Evolutionary conservation across 2,329 filamentous ascomycete genomes (phyloP).

Genomic region (Hypoxylon sp.): DNA sequence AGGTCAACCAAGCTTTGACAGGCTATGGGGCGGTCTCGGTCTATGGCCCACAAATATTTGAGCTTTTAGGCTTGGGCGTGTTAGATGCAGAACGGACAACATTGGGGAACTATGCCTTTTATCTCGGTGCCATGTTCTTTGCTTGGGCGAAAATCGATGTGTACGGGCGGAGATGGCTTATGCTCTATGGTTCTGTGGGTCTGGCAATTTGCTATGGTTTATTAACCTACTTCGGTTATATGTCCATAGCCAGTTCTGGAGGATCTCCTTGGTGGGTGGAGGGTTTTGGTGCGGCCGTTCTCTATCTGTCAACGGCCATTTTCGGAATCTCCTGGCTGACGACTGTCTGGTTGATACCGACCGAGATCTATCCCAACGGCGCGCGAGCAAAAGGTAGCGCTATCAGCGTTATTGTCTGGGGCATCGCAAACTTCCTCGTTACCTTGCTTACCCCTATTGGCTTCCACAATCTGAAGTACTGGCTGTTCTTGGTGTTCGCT

Average conservation of each 20-base stretch:
- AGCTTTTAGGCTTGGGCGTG: conserved; percentile 68
- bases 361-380: conserved; percentile 68
- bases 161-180: conserved; percentile 65
- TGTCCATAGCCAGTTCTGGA: conserved; percentile 58
- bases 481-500: conserved; percentile 69
- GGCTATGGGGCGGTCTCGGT: conserved; percentile 72
- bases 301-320: conserved; percentile 70
- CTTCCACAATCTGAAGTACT: conserved; percentile 71
- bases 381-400: conserved; percentile 68
- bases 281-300: conserved; percentile 63
- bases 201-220: conserved; percentile 65
- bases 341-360: conserved; percentile 71
- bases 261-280: conserved; percentile 60
- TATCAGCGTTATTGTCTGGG: conserved; percentile 68
- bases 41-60: conserved; percentile 74
- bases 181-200: conserved; percentile 65
- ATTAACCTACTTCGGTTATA: conserved; percentile 64
- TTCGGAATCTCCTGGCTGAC: conserved; percentile 73
- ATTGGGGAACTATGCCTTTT: conserved; percentile 71
- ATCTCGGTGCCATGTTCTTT: conserved; percentile 72
- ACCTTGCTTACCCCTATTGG: conserved; percentile 69
- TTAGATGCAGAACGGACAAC: conserved; percentile 67
- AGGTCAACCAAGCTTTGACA: conserved; percentile 71
- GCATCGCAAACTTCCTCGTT: conserved; percentile 69
- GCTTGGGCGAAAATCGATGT: conserved; percentile 71